Evolutionary conservation across 192 early-diverging fungal genomes (phyloP).

Genomic region (Backusella tuberculispora): DNA sequence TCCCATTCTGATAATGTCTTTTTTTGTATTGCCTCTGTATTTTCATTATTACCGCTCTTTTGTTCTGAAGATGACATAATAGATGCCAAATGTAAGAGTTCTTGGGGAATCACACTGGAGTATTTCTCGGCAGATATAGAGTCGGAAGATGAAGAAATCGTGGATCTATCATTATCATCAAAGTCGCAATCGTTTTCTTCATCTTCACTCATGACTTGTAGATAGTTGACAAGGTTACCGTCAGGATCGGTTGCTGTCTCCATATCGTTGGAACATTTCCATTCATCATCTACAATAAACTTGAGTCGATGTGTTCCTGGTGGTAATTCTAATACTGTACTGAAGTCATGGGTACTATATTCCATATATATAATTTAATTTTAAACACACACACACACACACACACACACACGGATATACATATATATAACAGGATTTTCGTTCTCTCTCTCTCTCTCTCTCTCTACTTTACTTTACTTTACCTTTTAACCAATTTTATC

Average conservation of each 20-base stretch:
- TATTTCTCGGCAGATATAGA: constrained; percentile 40
- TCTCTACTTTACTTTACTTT: neutral
- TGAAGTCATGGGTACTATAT: constrained; percentile 73
- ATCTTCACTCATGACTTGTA: constrained; percentile 83
- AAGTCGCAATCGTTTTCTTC: constrained; percentile 54
- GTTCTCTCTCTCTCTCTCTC: neutral
- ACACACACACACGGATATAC: neutral
- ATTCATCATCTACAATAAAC: constrained; percentile 98
- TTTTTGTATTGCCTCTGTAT: neutral
- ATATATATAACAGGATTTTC: neutral
- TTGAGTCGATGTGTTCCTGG: constrained; percentile 95
- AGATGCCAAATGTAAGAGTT: constrained; percentile 33
- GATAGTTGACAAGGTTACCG: constrained; percentile 95
- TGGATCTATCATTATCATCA: constrained; percentile 23
- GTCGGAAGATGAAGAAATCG: constrained; percentile 15
- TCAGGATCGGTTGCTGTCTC: constrained; percentile 91
- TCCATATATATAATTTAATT: neutral
- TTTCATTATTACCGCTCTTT: neutral
- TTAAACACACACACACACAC: too few relatives aligned
- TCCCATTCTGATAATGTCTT: constrained; percentile 16
- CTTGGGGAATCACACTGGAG: constrained; percentile 39
- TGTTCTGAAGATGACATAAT: neutral
- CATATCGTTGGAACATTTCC: constrained; percentile 93
- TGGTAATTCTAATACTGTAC: constrained; percentile 84
- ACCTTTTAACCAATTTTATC: constrained; percentile 74